Evolutionary conservation across 2,329 filamentous ascomycete genomes (phyloP).

Genomic region (Lanzia echinophila): DNA sequence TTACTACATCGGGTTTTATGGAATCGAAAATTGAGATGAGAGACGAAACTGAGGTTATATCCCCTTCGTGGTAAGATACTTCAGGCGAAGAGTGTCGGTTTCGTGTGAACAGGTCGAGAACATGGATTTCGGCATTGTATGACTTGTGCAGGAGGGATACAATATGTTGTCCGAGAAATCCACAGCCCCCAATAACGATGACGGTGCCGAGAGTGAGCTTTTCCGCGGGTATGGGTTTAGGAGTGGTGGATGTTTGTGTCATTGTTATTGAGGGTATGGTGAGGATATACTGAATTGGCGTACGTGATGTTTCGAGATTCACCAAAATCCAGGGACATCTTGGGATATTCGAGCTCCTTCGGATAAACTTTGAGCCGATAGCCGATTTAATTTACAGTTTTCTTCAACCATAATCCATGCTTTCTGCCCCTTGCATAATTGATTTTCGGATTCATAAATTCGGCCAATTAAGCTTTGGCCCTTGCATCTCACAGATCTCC

Average conservation of each 20-base stretch:
- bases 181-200: conserved; percentile 75
- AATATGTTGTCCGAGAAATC: conserved; percentile 78
- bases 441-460: too few species aligned
- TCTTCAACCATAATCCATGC: too few species aligned
- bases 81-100: conserved; percentile 49
- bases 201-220: conserved; percentile 54
- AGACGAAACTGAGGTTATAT: conserved; percentile 62
- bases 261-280: neutral
- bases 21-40: conserved; percentile 58
- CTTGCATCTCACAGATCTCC: too few species aligned
- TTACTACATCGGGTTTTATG: conserved; percentile 71
- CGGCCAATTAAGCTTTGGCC: too few species aligned
- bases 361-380: too few species aligned
- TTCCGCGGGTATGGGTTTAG: too few species aligned
- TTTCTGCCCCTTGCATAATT: too few species aligned
- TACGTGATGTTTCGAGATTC: too few species aligned
- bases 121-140: conserved; percentile 52
- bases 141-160: conserved; percentile 61
- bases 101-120: conserved; percentile 64
- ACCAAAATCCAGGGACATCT: too few species aligned
- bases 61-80: conserved; percentile 65
- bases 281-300: too few species aligned
- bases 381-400: too few species aligned
- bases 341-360: too few species aligned
- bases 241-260: neutral